phyloP scores from a whole-genome alignment of 495 filamentous ascomycete genomes.

The Penicillium canariense region DNA sequence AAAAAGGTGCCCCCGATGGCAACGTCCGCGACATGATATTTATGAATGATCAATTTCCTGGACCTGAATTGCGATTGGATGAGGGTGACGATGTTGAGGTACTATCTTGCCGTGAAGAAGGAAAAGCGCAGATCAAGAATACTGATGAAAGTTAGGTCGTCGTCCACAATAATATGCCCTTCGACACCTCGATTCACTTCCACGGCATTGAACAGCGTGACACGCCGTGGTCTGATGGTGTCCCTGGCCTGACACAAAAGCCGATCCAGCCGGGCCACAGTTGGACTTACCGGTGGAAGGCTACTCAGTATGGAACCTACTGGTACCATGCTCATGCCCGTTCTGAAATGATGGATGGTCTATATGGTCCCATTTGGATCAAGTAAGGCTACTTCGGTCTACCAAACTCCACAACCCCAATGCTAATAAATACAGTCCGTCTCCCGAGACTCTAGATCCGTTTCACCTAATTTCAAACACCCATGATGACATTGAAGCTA shows the following conservation, averaged over 20 bases:
- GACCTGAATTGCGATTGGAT: conserved; percentile 51
- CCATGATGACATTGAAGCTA: conserved; percentile 36
- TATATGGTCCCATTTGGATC: conserved; percentile 51
- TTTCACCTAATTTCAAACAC: conserved; percentile 48
- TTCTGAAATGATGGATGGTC: conserved; percentile 49
- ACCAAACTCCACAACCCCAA: background rate
- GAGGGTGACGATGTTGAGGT: conserved; percentile 59
- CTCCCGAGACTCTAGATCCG: conserved; percentile 31
- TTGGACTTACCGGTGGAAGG: conserved; percentile 48
- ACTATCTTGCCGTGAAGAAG: conserved; percentile 13
- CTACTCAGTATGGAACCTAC: conserved; percentile 27
- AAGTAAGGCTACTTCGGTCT: conserved; percentile 5
- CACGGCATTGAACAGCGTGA: conserved; percentile 38
- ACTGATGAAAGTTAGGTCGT: conserved; percentile 18
- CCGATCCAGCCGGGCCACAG: conserved; percentile 44
- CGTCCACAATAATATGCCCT: conserved; percentile 50
- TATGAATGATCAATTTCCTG: conserved; percentile 58
- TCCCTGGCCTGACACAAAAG: conserved; percentile 45
- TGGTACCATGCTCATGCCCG: conserved; percentile 50
- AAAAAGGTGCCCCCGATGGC: conserved; percentile 40
- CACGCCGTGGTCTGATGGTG: conserved; percentile 50
- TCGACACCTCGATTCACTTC: conserved; percentile 49
- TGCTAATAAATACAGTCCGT: conserved; percentile 28
- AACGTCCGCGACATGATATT: conserved; percentile 46
- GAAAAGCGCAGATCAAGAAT: background rate